Evolutionary conservation across 2,329 filamentous ascomycete species (phyloP).

Genomic region (Diaporthe caulivora): DNA sequence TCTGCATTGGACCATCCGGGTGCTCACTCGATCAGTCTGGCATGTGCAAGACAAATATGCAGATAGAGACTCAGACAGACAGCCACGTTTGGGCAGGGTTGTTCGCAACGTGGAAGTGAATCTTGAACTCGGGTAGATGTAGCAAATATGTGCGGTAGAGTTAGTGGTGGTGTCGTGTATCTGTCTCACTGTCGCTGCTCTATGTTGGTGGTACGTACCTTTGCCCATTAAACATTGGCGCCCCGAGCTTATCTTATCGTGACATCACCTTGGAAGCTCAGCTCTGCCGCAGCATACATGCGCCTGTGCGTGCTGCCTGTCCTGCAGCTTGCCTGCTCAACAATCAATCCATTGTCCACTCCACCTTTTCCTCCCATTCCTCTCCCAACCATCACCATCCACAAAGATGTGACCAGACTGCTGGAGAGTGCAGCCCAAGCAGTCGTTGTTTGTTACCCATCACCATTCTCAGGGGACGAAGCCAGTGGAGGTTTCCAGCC

Average conservation of each 20-base stretch:
- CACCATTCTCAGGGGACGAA: conserved; percentile 13
- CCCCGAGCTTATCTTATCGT: conserved; percentile 31
- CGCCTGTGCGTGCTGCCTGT: background rate
- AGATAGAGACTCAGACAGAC: background rate
- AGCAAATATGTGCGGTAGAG: background rate
- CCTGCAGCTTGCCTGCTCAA: conserved; percentile 6
- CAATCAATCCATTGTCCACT: background rate
- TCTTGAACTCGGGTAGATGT: background rate
- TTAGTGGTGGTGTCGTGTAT: background rate
- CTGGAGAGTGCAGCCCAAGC: conserved; percentile 27
- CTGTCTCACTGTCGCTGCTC: background rate
- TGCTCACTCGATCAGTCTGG: background rate
- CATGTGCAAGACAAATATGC: background rate
- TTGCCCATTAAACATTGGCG: background rate
- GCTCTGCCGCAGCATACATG: background rate
- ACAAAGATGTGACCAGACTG: conserved; percentile 37
- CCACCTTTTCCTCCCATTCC: background rate
- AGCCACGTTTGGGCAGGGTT: conserved; percentile 20
- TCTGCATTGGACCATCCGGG: conserved; percentile 24
- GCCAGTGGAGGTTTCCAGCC: conserved; percentile 21
- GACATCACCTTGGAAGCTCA: conserved; percentile 29
- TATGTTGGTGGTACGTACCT: background rate
- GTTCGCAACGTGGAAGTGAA: background rate
- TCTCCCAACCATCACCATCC: background rate
- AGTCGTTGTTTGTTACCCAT: background rate